Conservation (phyloP, 2,329 filamentous ascomycete species). For the Calonectria hongkongensis region DNA sequence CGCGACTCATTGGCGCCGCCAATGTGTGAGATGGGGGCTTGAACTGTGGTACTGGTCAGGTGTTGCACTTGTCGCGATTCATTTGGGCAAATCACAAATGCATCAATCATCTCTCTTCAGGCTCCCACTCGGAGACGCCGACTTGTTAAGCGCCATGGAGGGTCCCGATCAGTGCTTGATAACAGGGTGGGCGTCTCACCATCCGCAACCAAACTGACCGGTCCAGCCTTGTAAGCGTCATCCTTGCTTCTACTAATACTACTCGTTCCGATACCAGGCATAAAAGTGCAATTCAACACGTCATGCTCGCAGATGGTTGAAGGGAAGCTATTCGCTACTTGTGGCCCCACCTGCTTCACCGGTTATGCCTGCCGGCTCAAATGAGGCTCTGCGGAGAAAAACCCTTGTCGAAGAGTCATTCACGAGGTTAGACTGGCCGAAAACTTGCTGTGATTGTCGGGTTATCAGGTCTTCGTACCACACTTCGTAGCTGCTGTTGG, state of each 20-base stretch:
- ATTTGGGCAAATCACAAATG: not conserved
- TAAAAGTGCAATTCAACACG: constrained; percentile 11
- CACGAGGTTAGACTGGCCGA: not conserved
- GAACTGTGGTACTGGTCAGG: not conserved
- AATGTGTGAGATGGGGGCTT: not conserved
- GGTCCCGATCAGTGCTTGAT: not conserved
- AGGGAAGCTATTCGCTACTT: no score
- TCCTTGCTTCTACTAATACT: not conserved
- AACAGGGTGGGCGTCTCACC: not conserved
- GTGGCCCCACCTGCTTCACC: not conserved
- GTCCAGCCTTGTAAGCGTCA: not conserved
- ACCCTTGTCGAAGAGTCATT: no score
- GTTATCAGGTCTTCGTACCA: no score
- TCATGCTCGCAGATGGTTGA: not conserved
- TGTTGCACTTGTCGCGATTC: not conserved
- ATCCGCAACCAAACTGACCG: not conserved
- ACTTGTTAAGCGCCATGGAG: not conserved
- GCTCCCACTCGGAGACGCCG: not conserved
- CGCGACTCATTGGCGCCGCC: not conserved
- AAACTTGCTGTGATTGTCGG: no score
- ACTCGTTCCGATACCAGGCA: not conserved
- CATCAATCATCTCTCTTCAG: not conserved
- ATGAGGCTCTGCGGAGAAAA: not conserved
- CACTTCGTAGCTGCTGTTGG: no score
- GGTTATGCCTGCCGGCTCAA: not conserved